These are phyloP conservation scores for Saccharomycopsis sp. DNA, from an alignment of 805 yeast species.

Conservation along the genomic window DNA sequence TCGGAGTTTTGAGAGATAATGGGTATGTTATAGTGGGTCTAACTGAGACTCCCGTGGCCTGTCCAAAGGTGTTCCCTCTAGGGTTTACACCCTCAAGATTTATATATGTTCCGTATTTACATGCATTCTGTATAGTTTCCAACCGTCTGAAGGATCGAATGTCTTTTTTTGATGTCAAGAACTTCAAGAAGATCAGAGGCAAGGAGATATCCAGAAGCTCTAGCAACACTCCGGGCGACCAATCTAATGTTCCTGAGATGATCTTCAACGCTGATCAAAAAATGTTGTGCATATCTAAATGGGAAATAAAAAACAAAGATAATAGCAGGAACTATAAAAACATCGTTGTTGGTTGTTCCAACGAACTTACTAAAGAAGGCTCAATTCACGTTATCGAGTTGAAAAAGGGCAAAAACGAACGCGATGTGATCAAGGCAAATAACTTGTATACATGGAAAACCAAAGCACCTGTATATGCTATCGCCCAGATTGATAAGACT, in stretches of 20 bases:
- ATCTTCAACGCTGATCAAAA: slow-evolving; percentile 3
- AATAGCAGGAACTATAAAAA: slow-evolving; percentile 9
- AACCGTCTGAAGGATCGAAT: slow-evolving; percentile 2
- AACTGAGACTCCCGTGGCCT: slow-evolving; percentile 1
- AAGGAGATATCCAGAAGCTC: not conserved
- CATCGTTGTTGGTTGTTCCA: slow-evolving; percentile 12
- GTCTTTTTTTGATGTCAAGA: slow-evolving; percentile 13
- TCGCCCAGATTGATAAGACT: slow-evolving; percentile 2
- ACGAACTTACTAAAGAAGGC: not conserved
- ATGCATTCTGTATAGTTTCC: slow-evolving; percentile 7
- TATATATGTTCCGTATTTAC: slow-evolving; percentile 11
- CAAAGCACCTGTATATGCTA: slow-evolving; percentile 10
- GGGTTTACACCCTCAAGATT: slow-evolving; percentile 11
- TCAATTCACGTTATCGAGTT: slow-evolving; percentile 11
- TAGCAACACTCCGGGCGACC: not conserved
- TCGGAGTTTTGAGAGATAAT: slow-evolving; percentile 8
- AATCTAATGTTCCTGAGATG: not conserved
- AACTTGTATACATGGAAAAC: slow-evolving; percentile 17
- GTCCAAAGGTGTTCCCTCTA: slow-evolving; percentile 5
- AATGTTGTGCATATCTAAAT: slow-evolving; percentile 4
- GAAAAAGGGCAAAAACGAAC: slow-evolving; percentile 8
- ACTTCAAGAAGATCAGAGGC: slow-evolving; percentile 1
- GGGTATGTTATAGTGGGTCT: slow-evolving; percentile 1
- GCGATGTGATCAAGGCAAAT: slow-evolving; percentile 4
- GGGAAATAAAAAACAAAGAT: slow-evolving; percentile 4